Base-by-base conservation (phyloP, 495 filamentous ascomycete genomes). In the Neurospora sp. region DNA sequence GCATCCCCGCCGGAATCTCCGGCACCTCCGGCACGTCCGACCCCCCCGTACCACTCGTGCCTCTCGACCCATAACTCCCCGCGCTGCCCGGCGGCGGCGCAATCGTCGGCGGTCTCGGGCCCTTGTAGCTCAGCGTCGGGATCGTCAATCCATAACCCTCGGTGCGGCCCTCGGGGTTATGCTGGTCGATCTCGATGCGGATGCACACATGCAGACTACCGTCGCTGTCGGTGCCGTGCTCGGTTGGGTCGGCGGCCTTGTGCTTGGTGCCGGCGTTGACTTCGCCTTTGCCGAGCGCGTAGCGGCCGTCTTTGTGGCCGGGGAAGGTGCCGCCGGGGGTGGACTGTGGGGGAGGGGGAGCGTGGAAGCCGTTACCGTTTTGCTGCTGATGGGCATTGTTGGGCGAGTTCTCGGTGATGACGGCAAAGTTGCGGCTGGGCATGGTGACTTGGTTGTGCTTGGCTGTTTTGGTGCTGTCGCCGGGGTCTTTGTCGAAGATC, bases 381-480 rank as follows among this genome's bases (percentile, higher is more conserved):
- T 79, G 80, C 61, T 80, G 75, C 61, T 80, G 75, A 59, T 70
- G 20, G 40, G 48, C 10, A 5, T 84, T 85, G 73, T 81, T 79
- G 35, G 85, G 83, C 9, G 83, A 84, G 76, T 88, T 88, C 73
- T 97, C 93, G 40, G 91, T 92, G 73, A 98, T 88, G 73, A 91
- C 89, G 73, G 94, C 91, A 80, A 91, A 97, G 82, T 98, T 97
- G 70, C 95, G 88, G 59, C 88, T 90, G 3, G 94, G 94, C 94
- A 97, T 97, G 27, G 94, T 97, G 42, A 91, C 89, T 74, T 91
- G 88, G 81, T 97, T 97, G 74, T 84, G 89, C 2, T 80, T 75
- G 1, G 88, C 87, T 20, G 89, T 91, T 82, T 93, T 96, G 70
- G 83, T 86, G 12, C 83, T 82, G 35, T 85, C 83, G 31, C 93